phyloP scores from a whole-genome alignment of 2,329 filamentous ascomycete genomes.

The Pseudocercospora ulei region DNA sequence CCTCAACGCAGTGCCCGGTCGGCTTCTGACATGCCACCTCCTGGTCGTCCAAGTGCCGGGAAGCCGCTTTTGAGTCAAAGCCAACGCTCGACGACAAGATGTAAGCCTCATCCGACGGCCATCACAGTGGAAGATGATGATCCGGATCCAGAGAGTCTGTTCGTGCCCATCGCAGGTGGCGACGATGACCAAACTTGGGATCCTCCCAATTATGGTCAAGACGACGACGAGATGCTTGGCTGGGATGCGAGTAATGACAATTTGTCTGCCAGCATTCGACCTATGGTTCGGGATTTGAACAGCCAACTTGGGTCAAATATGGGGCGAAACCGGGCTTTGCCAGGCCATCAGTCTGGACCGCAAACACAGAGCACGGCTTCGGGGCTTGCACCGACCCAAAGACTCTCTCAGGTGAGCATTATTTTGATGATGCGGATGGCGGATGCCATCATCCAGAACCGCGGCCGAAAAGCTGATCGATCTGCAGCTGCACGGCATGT shows the following conservation, averaged over 20 bases:
- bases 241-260: conserved; percentile 63
- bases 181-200: conserved; percentile 66
- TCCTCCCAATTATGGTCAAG: conserved; percentile 55
- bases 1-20: conserved; percentile 15
- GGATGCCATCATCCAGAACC: conserved; percentile 1
- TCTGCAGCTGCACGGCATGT: conserved; percentile 34
- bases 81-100: conserved; percentile 26
- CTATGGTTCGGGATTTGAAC: conserved; percentile 40
- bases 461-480: conserved; percentile 20
- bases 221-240: conserved; percentile 56
- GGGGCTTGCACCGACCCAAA: conserved; percentile 61
- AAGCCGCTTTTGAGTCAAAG: conserved; percentile 29
- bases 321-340: conserved; percentile 12
- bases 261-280: conserved; percentile 42
- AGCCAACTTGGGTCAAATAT: conserved; percentile 19
- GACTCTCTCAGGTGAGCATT: conserved; percentile 56
- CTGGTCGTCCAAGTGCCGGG: conserved; percentile 32
- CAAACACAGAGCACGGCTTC: conserved; percentile 9
- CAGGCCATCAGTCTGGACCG: conserved; percentile 8
- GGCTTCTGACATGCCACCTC: conserved; percentile 38
- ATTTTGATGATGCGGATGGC: conserved; percentile 1
- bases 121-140: conserved; percentile 45
- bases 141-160: conserved; percentile 57
- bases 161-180: conserved; percentile 48
- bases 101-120: conserved; percentile 26